These are phyloP conservation scores for Saccharomycopsis sp. DNA, from an alignment of 805 yeast species.

Conservation along the genomic window DNA sequence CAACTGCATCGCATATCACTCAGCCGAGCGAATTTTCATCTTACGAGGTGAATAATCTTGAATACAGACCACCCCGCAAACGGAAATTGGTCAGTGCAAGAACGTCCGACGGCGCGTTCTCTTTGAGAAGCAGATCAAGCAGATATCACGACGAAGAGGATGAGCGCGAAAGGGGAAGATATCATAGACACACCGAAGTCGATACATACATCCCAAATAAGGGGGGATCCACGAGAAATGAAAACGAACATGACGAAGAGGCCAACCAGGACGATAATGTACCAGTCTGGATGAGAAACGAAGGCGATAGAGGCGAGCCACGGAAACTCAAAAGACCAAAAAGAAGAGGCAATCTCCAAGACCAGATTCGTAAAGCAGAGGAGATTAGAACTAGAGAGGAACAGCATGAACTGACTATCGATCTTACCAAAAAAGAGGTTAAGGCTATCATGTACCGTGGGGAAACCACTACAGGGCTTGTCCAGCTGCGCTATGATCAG, in stretches of 20 bases:
- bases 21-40: background rate
- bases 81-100: background rate
- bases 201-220: background rate
- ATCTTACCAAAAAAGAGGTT: slow-evolving; percentile 25
- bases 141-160: background rate
- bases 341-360: slow-evolving; percentile 26
- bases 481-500: slow-evolving; percentile 79
- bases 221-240: background rate
- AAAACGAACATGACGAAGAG: slow-evolving; percentile 6
- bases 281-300: background rate
- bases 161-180: background rate
- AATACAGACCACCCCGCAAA: background rate
- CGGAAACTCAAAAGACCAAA: slow-evolving; percentile 16
- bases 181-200: background rate
- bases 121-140: background rate
- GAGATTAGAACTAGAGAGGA: slow-evolving; percentile 23
- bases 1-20: too few relatives aligned
- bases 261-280: background rate
- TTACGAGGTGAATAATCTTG: background rate
- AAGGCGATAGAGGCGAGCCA: background rate
- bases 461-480: slow-evolving; percentile 38
- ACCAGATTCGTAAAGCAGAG: slow-evolving; percentile 10
- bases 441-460: slow-evolving; percentile 14
- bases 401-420: slow-evolving; percentile 14
- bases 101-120: background rate